Conservation (phyloP, 257 asterid genomes). For the Nicotiana paniculata region DNA sequence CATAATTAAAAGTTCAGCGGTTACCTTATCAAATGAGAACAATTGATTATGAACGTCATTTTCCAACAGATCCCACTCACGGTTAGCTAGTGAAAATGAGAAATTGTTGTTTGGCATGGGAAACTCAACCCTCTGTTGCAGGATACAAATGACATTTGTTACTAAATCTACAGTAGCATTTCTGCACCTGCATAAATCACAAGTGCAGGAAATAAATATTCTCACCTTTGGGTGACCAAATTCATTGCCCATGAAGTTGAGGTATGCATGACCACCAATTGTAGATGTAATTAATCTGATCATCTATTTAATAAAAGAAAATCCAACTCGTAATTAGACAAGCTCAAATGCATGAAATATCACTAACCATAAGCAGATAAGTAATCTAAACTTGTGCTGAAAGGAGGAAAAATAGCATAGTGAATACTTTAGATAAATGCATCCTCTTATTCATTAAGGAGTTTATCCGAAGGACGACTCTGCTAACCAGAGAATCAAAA, state of each 20-base stretch:
- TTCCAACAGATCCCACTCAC: constrained; percentile 79
- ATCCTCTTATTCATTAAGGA: not conserved
- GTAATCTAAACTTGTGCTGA: not conserved
- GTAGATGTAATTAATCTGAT: constrained; percentile 85
- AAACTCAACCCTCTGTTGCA: constrained; percentile 82
- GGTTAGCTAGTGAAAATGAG: constrained; percentile 80
- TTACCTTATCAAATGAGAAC: constrained; percentile 81
- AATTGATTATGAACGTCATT: constrained; percentile 52
- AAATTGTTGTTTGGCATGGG: constrained; percentile 85
- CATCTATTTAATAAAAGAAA: constrained; percentile 38
- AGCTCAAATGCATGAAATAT: not conserved
- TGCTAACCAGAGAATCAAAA: not conserved
- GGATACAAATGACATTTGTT: constrained; percentile 10
- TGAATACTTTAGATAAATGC: not conserved
- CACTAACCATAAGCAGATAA: not conserved
- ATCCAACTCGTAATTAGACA: not conserved
- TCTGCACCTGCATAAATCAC: not conserved
- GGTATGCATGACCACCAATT: constrained; percentile 88
- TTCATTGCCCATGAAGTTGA: constrained; percentile 97
- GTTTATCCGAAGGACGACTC: not conserved
- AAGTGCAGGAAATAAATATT: not conserved
- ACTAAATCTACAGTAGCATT: not conserved
- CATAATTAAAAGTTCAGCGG: not conserved
- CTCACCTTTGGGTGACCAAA: constrained; percentile 93
- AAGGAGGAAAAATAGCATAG: not conserved